Evolutionary conservation across 345 rosid genomes (phyloP), one percentile per base, ranked within the genome.

Genomic region (Gossypium anomalum): DNA sequence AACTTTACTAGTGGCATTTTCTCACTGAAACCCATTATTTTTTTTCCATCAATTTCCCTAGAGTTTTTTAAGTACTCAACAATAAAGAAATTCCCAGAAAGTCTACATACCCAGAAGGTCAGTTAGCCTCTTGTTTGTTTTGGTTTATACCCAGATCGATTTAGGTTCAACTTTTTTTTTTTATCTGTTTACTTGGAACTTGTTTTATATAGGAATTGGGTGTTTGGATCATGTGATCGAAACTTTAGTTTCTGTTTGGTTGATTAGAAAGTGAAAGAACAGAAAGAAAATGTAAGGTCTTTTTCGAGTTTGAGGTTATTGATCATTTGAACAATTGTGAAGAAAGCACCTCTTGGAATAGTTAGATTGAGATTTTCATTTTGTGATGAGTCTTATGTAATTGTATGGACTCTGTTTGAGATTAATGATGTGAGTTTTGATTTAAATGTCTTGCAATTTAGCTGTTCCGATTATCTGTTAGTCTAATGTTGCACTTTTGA

Each of bases 61-160:
- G 60, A 71, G 29, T 11, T 34, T 14, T 53, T 55, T 45, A 71
- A 71, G 44, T 71, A 16, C 48, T 52, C 44, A 13, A 4, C 20
- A 2, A 20, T 14, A 14, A 14, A 43, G 17, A 34, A 38, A 72
- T 41, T 41, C 55, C 66, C 43, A 72, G 65, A 58, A 71, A 23
- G 38, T 53, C 62, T 41, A 69, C 13, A 69, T 27, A 25, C 52
- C 14, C 49, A 19, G 51, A 41, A 71, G 75, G 75, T 71, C 10
- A 41, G 52, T 19, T n/a, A 20, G 17, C n/a, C 15, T 17, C n/a
- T 49, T 70, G 8, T 52, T 70, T 6, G 15, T 71, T 34, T 71
- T 71, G 61, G 74, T n/a, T 53, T 71, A 58, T 71, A 12, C 74
- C 52, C 74, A 38, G 74, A 71, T 71, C 51, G 64, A 41, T 71